Percentiles rank a stretch among this genome's conserved stretches.
phyloP scores from a whole-genome alignment of 352 stramenopile genomes.

The Phytopythium litorale region DNA sequence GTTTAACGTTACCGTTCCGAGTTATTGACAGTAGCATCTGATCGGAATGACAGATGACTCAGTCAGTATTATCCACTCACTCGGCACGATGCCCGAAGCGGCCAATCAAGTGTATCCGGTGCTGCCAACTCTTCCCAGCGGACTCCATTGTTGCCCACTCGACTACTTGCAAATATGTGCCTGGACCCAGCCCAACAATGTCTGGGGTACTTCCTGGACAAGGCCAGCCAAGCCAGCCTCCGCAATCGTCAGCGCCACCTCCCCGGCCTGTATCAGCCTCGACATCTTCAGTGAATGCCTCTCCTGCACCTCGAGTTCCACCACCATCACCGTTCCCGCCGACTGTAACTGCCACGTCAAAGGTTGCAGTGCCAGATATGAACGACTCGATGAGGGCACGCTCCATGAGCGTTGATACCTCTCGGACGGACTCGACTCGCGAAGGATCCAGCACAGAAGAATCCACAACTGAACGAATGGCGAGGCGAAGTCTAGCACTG shows the following conservation, averaged over 20 bases:
- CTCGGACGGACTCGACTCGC: not conserved
- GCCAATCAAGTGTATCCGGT: slow-evolving; percentile 82
- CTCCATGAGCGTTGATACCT: not conserved
- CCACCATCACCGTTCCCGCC: slow-evolving; percentile 48
- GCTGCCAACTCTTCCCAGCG: slow-evolving; percentile 68
- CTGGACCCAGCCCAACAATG: slow-evolving; percentile 3
- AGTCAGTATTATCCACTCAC: slow-evolving; percentile 38
- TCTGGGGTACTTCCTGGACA: not conserved
- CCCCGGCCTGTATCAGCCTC: not conserved
- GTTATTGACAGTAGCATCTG: not conserved
- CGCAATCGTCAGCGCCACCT: not conserved
- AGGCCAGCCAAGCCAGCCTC: not conserved
- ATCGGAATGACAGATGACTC: slow-evolving; percentile 36
- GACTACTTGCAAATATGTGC: slow-evolving; percentile 60
- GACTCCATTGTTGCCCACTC: slow-evolving; percentile 73
- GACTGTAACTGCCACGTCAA: not conserved
- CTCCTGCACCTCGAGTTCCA: slow-evolving; percentile 22
- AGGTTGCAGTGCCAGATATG: not conserved
- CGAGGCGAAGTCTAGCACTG: slow-evolving; percentile 50
- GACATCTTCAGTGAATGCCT: not conserved
- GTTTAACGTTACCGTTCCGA: not conserved
- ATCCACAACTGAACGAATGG: slow-evolving; percentile 25
- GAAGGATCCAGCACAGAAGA: not conserved
- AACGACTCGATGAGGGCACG: not conserved
- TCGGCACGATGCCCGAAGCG: slow-evolving; percentile 62